Percentiles rank a stretch among this genome's conserved stretches.
Evolutionary conservation across 179 eudicot genomes (phyloP).

Genomic region (Silene noctiflora): DNA sequence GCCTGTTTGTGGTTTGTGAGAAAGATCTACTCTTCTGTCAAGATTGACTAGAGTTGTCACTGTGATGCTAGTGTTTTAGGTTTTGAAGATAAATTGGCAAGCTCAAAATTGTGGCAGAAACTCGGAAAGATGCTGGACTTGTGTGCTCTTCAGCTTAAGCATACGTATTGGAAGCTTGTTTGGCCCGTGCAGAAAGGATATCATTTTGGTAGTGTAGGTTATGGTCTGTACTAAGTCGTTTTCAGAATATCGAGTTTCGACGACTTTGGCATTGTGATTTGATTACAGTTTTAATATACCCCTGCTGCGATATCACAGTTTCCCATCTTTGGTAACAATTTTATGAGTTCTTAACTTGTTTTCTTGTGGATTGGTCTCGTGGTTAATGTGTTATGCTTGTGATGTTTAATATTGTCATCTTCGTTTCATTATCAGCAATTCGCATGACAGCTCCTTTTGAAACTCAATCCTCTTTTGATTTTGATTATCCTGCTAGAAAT

Average conservation of each 20-base stretch:
- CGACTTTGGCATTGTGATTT: background rate
- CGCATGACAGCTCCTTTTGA: too few species aligned
- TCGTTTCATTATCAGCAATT: too few species aligned
- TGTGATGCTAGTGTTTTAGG: background rate
- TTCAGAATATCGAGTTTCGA: background rate
- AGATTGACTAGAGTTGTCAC: constrained; percentile 27
- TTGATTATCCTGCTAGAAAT: too few species aligned
- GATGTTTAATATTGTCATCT: too few species aligned
- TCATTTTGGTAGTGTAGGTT: background rate
- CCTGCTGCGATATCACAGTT: background rate
- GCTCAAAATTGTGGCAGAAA: background rate
- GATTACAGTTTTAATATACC: background rate
- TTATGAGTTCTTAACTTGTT: too few species aligned
- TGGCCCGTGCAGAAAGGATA: background rate
- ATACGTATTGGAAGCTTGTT: background rate
- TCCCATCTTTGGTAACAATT: too few species aligned
- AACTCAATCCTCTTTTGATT: too few species aligned
- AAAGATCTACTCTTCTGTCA: constrained; percentile 45
- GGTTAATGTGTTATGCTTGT: too few species aligned
- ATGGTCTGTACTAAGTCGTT: background rate
- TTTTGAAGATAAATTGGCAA: background rate
- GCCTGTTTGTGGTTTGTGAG: constrained; percentile 45
- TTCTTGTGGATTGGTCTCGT: too few species aligned
- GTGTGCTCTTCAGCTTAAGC: too few species aligned
- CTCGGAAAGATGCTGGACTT: too few species aligned